These are phyloP conservation scores for Stagonosporopsis vannaccii DNA, from an alignment of 2,329 filamentous ascomycete genomes.

Conservation along the genomic window DNA sequence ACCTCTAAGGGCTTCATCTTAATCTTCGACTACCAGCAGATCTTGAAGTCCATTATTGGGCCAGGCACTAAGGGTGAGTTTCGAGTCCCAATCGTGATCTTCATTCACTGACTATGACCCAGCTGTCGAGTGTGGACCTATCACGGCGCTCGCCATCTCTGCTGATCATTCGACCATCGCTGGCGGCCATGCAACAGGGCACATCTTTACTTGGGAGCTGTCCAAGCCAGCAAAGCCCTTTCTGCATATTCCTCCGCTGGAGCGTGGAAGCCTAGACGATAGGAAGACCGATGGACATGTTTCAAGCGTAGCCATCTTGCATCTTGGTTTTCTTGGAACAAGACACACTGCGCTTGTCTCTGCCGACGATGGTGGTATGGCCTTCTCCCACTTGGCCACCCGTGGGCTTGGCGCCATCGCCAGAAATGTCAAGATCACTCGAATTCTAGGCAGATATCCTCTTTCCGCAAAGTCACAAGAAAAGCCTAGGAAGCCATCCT, in stretches of 20 bases:
- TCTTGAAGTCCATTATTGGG: slow-evolving; percentile 90
- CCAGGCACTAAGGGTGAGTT: slow-evolving; percentile 83
- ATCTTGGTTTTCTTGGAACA: slow-evolving; percentile 94
- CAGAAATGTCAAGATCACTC: slow-evolving; percentile 84
- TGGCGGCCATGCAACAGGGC: slow-evolving; percentile 85
- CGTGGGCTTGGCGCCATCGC: slow-evolving; percentile 87
- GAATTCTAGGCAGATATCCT: slow-evolving; percentile 91
- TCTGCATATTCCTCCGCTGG: slow-evolving; percentile 81
- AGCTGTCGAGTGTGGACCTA: slow-evolving; percentile 89
- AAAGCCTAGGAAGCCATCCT: slow-evolving; percentile 85
- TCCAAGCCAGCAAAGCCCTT: slow-evolving; percentile 84
- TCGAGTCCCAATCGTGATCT: not conserved
- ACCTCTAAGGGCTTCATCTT: slow-evolving; percentile 94
- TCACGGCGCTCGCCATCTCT: slow-evolving; percentile 88
- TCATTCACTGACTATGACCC: slow-evolving; percentile 10
- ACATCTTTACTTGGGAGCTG: slow-evolving; percentile 97
- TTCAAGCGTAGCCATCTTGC: slow-evolving; percentile 77
- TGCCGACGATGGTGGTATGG: slow-evolving; percentile 94
- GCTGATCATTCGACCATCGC: slow-evolving; percentile 93
- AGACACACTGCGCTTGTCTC: slow-evolving; percentile 94
- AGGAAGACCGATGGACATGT: slow-evolving; percentile 83
- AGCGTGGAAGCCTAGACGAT: slow-evolving; percentile 68
- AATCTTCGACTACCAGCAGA: slow-evolving; percentile 97
- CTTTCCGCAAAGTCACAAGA: slow-evolving; percentile 67
- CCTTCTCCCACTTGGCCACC: slow-evolving; percentile 94